These are phyloP conservation scores for Fusarium siculi DNA, from an alignment of 2,329 filamentous ascomycete genomes.

Conservation along the genomic window DNA sequence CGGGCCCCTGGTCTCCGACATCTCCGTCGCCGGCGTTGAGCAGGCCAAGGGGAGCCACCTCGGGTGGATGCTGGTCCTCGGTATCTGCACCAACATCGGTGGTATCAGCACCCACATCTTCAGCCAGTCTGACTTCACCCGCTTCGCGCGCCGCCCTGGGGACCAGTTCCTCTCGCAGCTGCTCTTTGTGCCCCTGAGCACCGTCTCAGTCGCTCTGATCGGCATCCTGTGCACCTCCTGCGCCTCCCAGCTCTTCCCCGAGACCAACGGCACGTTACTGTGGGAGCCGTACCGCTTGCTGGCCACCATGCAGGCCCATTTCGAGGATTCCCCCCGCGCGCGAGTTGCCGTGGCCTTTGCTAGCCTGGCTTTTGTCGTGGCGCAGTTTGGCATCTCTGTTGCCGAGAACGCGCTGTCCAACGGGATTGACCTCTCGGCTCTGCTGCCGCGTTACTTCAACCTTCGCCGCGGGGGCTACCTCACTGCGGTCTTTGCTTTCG, in stretches of 20 bases:
- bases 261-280: neutral
- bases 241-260: neutral
- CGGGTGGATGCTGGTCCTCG: neutral
- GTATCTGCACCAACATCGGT: neutral
- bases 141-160: neutral
- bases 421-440: neutral
- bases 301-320: neutral
- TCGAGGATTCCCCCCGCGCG: neutral
- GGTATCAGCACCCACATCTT: neutral
- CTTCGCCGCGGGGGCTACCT: neutral
- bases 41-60: neutral
- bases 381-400: neutral
- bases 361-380: neutral
- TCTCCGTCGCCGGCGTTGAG: neutral
- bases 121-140: neutral
- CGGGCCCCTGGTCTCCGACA: neutral
- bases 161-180: neutral
- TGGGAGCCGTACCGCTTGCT: neutral
- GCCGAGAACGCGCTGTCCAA: neutral
- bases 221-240: neutral
- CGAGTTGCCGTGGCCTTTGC: neutral
- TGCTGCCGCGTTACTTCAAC: neutral
- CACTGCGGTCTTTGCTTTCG: neutral
- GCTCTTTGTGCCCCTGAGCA: neutral
- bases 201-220: neutral